Evolutionary conservation across 768 basidiomycete species (phyloP).

Genomic region (Aureoboletus auriporus): DNA sequence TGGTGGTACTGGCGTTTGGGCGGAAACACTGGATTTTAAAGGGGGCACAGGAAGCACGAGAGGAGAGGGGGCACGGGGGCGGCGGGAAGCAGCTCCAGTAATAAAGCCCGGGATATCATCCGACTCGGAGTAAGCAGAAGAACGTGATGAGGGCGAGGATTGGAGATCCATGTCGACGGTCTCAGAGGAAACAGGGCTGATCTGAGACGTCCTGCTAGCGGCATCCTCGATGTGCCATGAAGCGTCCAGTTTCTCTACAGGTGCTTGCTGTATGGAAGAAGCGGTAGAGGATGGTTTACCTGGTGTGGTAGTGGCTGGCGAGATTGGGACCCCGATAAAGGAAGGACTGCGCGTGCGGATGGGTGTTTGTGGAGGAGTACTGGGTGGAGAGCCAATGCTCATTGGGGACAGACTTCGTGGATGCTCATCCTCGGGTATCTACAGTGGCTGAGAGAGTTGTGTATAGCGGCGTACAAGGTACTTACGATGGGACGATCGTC

Average conservation of each 20-base stretch:
- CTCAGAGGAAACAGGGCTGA: conserved; percentile 31
- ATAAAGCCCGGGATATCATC: conserved; percentile 32
- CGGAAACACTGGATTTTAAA: conserved; percentile 4
- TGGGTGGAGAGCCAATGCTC: conserved; percentile 52
- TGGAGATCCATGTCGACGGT: conserved; percentile 34
- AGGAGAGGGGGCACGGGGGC: conserved; percentile 21
- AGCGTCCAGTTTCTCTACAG: conserved; percentile 11
- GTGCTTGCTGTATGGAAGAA: conserved; percentile 16
- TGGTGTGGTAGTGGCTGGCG: conserved; percentile 2
- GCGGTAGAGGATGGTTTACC: conserved; percentile 10
- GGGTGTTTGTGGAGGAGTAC: conserved; percentile 32
- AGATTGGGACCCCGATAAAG: neutral
- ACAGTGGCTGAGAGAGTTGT: conserved; percentile 23
- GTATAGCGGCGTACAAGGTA: conserved; percentile 2
- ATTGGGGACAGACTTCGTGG: conserved; percentile 56
- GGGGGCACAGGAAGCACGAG: conserved; percentile 20
- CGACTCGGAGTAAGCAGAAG: conserved; percentile 12
- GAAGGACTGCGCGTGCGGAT: conserved; percentile 1
- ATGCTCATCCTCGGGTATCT: conserved; percentile 27
- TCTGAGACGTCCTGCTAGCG: conserved; percentile 24
- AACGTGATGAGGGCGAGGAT: conserved; percentile 29
- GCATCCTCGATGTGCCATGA: conserved; percentile 24
- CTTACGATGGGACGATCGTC: conserved; percentile 20
- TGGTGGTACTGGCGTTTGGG: conserved; percentile 12
- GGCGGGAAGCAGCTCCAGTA: conserved; percentile 28